These are phyloP conservation scores for Aspergillus niger DNA, from an alignment of 2,329 filamentous ascomycete genomes.

Conservation along the genomic window DNA sequence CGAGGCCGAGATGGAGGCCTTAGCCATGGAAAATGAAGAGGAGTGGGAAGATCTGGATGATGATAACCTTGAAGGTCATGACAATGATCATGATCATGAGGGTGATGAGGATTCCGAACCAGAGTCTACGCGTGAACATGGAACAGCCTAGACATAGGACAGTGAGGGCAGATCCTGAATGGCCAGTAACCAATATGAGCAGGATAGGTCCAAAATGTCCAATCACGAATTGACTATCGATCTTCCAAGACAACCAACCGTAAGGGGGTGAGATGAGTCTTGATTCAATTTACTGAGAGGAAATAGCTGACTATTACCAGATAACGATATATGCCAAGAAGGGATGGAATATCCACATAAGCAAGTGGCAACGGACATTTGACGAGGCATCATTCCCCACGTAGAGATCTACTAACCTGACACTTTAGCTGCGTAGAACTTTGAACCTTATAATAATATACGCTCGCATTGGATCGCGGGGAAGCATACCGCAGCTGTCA, in stretches of 20 bases:
- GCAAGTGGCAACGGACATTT: too few species aligned
- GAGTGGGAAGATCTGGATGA: slow-evolving; percentile 12
- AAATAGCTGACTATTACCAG: neutral
- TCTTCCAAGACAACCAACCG: neutral
- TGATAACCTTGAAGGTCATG: slow-evolving; percentile 2
- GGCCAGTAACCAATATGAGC: neutral
- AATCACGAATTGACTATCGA: neutral
- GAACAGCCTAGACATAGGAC: neutral
- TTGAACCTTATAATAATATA: too few species aligned
- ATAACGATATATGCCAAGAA: neutral
- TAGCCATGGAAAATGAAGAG: neutral
- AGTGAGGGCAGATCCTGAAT: neutral
- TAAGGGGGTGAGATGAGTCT: neutral
- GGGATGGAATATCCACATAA: neutral
- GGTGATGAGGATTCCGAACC: neutral
- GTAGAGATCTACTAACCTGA: too few species aligned
- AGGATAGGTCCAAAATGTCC: neutral
- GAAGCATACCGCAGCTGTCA: too few species aligned
- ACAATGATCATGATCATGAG: neutral
- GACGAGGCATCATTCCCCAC: too few species aligned
- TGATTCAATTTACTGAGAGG: neutral
- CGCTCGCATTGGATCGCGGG: too few species aligned
- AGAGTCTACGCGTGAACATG: neutral
- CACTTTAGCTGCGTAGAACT: too few species aligned
- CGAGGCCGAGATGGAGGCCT: slow-evolving; percentile 14